Evolutionary conservation across 179 eudicot species (phyloP).

Genomic region (Pouteria campechiana): DNA sequence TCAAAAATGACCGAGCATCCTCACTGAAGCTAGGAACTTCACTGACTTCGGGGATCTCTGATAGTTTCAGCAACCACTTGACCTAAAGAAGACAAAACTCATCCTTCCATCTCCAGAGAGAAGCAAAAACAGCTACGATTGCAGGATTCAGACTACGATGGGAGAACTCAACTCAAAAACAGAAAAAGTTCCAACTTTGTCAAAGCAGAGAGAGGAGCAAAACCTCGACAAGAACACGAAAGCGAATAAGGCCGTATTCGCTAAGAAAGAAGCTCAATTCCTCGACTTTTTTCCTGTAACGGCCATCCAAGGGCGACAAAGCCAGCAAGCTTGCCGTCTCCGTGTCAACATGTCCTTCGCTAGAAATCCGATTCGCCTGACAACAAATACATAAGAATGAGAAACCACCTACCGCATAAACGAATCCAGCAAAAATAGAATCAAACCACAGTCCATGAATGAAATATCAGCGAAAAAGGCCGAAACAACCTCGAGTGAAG

Average conservation of each 20-base stretch:
- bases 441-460: neutral
- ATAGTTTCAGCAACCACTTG: slow-evolving; percentile 78
- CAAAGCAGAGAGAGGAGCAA: neutral
- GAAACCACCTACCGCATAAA: too few species aligned
- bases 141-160: neutral
- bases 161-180: neutral
- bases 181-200: too few species aligned
- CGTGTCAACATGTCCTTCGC: slow-evolving; percentile 15
- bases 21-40: slow-evolving; percentile 76
- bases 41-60: slow-evolving; percentile 55
- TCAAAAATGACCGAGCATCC: slow-evolving; percentile 48
- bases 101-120: too few species aligned
- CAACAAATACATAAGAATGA: neutral
- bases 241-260: slow-evolving; percentile 78
- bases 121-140: neutral
- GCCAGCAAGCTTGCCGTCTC: slow-evolving; percentile 59
- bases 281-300: slow-evolving; percentile 74
- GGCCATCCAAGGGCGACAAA: slow-evolving; percentile 62
- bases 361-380: slow-evolving; percentile 37
- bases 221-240: slow-evolving; percentile 84
- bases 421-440: neutral
- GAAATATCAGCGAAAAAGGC: too few species aligned
- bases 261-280: slow-evolving; percentile 79
- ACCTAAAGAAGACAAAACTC: too few species aligned
- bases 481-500: too few species aligned